Conservation (phyloP, 164 flowering plant species). For the Cinnamomum chago region DNA sequence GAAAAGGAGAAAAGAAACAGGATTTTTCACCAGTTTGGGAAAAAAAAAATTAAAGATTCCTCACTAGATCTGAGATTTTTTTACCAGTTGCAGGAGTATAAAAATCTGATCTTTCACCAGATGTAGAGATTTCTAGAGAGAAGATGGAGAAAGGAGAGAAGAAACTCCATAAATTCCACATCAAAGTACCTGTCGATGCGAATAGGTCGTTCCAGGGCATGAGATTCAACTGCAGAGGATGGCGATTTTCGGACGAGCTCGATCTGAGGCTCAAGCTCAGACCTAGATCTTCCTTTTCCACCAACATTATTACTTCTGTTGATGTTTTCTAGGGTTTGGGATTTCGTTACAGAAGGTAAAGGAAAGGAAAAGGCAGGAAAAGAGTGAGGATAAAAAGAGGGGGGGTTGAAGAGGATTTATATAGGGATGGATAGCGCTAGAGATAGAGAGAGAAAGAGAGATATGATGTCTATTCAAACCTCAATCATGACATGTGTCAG, state of each 20-base stretch:
- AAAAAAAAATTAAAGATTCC: too few relatives aligned
- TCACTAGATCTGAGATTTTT: too few relatives aligned
- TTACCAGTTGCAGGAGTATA: background rate
- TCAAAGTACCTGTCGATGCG: constrained; percentile 32
- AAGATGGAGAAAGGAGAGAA: background rate
- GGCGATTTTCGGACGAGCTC: constrained; percentile 26
- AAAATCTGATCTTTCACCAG: background rate
- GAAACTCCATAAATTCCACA: background rate
- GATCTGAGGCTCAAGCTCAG: constrained; percentile 50
- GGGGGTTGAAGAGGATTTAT: constrained; percentile 15
- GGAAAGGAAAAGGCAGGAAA: background rate
- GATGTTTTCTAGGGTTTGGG: constrained; percentile 7
- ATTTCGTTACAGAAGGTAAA: background rate
- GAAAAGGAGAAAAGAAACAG: too few relatives aligned
- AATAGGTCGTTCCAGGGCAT: constrained; percentile 39
- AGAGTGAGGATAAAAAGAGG: background rate
- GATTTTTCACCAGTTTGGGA: too few relatives aligned
- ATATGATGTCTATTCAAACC: background rate
- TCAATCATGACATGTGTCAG: constrained; percentile 56
- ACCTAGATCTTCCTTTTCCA: constrained; percentile 61
- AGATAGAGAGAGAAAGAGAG: background rate
- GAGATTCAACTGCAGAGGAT: constrained; percentile 32
- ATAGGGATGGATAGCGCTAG: constrained; percentile 12
- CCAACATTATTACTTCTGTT: constrained; percentile 25
- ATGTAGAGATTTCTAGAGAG: background rate